Evolutionary conservation across 768 basidiomycete genomes (phyloP), one percentile per base, ranked within the genome.

Genomic region (Phlebiopsis flavidoalba): DNA sequence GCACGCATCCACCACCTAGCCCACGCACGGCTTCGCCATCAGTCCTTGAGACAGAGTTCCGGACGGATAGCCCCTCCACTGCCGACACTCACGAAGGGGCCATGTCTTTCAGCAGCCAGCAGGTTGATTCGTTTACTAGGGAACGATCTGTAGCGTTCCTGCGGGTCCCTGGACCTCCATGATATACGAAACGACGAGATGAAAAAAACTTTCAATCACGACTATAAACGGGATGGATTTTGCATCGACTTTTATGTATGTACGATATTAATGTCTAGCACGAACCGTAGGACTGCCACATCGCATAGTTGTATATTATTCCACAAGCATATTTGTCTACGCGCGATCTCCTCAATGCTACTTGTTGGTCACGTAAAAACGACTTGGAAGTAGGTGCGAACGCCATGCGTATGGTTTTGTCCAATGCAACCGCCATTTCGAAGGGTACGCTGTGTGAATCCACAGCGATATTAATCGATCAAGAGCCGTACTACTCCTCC

Each of bases 21-120:
- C 63, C 63, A 12, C 57, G 63, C 10, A 61, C 63, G 0, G 49
- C 60, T 15, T 64, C 63, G 5, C 63, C 63, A 8, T 62, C 60
- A 10, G 40, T 58, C 3, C 59, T 51, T 26, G 63, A 61, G 6
- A 55, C 50, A 14, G 52, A 58, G 14, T 14, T 26, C 37, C 55
- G 59, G 21, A 49, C 58, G 47, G 63, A 64, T 6, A 64, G 63
- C 48, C 63, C 63, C 24, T 54, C 63, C 0, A 26, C 50, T 1
- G 54, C 17, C 8, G 22, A 45, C 43, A 56, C 10, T 35, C 60
- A 14, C 60, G 45, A 24, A 51, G 45, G 10, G 59, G 26, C 1
- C 31, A 24, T 10, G 7, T 45, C 19, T 55, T n/a, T 8, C 19
- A 21, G 19, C 52, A 55, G 12, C 43, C 54, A 21, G 19, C 35